A percentile compares a stretch with the other conserved stretches of the same genome.
These are phyloP conservation scores for Aspergillus texensis DNA, from an alignment of 2,329 filamentous ascomycete genomes.

Conservation along the genomic window DNA sequence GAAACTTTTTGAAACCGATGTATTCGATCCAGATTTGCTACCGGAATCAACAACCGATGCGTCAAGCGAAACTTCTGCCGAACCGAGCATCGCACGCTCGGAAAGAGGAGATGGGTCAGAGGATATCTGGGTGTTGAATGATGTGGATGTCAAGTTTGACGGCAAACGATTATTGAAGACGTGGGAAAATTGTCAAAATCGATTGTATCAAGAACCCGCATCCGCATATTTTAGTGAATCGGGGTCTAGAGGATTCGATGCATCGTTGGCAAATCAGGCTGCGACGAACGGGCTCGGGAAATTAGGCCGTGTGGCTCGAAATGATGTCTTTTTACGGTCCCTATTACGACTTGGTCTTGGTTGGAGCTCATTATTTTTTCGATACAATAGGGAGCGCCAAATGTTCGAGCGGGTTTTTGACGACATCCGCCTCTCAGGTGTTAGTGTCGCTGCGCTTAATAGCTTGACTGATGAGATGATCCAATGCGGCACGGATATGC, in stretches of 20 bases:
- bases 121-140: constrained; percentile 41
- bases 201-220: constrained; percentile 31
- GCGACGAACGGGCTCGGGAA: constrained; percentile 23
- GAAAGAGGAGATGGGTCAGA: constrained; percentile 24
- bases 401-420: constrained; percentile 46
- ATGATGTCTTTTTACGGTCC: constrained; percentile 43
- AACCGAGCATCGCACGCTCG: constrained; percentile 23
- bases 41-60: constrained; percentile 24
- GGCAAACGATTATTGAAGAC: constrained; percentile 31
- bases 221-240: constrained; percentile 50
- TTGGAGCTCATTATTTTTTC: constrained; percentile 48
- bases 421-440: constrained; percentile 53
- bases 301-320: constrained; percentile 35
- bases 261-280: constrained; percentile 34
- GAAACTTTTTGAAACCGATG: constrained; percentile 34
- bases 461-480: constrained; percentile 34
- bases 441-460: constrained; percentile 49
- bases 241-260: constrained; percentile 43
- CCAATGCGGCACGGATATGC: constrained; percentile 42
- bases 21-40: constrained; percentile 23
- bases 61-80: constrained; percentile 23
- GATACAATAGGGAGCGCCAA: constrained; percentile 38
- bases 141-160: constrained; percentile 18
- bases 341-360: constrained; percentile 46
- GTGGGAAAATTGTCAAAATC: constrained; percentile 47